Evolutionary conservation across 2,329 filamentous ascomycete species (phyloP), one percentile per base, ranked within the genome.

Genomic region (Penicillium sp.): DNA sequence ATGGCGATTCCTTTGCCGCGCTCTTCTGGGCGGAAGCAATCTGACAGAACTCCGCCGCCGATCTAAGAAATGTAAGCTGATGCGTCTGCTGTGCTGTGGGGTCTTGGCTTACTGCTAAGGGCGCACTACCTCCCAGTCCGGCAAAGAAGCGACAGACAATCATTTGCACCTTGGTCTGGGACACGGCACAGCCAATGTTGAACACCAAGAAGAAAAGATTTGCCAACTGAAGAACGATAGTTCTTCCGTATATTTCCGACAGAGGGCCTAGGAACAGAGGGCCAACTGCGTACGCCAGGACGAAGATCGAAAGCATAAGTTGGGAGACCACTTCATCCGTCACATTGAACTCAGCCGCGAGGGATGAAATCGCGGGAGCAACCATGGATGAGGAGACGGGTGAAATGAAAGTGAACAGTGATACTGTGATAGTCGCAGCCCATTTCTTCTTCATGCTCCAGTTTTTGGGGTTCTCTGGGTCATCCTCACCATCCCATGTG

Each of bases 321-420:
- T 82, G 64, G 3, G 71, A 69, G 40, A 77, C 68, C 27, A 81
- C 73, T 34, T 72, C 65, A 45, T 75, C 75, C 0, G 71, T 69
- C 40, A 87, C 83, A 52, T 79, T 57, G 34, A 88, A 76, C 27
- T 87, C 83, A 1, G 64, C 61, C n/a, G 78, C 76, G 45, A 88
- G 83, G 2, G 75, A 67, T 9, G 68, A 67, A 38, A 88, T 62
- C 0, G 77, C 80, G 0, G 82, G 82, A 0, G 81, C 77, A 2
- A 83, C 67, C 80, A 88, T 87, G 34, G 82, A 83, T 4, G 83
- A 85, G 2, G 85, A 83, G 24, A 88, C 83, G 0, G 86, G 85
- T 2, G 84, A 85, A 55, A 87, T 82, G 59, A 87, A 79, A 2
- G 83, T 85, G 66, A 86, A 86, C 47, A 76, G 72, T 0, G 84